phyloP scores from a whole-genome alignment of 2,329 filamentous ascomycete genomes.

The Diplodia seriata region DNA sequence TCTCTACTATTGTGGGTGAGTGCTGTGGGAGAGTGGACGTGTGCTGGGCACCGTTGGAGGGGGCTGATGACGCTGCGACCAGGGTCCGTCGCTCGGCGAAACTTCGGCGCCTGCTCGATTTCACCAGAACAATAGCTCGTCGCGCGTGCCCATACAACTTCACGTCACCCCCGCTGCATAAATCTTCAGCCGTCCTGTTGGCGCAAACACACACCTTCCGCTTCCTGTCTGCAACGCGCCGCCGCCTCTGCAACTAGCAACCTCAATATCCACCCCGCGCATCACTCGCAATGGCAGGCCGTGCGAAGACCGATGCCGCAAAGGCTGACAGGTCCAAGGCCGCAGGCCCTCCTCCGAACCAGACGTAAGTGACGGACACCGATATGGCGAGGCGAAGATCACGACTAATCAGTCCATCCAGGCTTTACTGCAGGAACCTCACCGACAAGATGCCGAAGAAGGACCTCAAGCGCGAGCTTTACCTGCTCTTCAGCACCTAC shows the following conservation, averaged over 20 bases:
- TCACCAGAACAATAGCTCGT: constrained; percentile 11
- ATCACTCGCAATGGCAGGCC: constrained; percentile 25
- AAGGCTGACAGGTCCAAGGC: constrained; percentile 27
- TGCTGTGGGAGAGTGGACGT: constrained; percentile 2
- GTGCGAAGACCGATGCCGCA: constrained; percentile 25
- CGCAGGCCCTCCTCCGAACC: constrained; percentile 39
- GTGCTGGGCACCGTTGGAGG: constrained; percentile 1
- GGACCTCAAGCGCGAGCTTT: constrained; percentile 84
- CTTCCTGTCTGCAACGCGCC: not conserved
- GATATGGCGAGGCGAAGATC: not conserved
- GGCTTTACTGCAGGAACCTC: constrained; percentile 88
- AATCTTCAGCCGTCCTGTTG: not conserved
- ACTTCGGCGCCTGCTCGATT: constrained; percentile 17
- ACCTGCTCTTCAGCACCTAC: constrained; percentile 93
- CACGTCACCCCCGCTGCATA: not conserved
- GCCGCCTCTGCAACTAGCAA: not conserved
- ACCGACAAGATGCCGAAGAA: constrained; percentile 89
- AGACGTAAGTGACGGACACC: constrained; percentile 41
- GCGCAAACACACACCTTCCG: not conserved
- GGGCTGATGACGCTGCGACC: constrained; percentile 32
- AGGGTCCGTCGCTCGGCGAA: constrained; percentile 22
- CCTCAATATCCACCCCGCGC: not conserved
- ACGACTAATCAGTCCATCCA: constrained; percentile 48
- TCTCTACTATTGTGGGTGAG: constrained; percentile 77
- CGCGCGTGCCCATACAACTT: not conserved